phyloP scores from a whole-genome alignment of 495 filamentous ascomycete species.

The Aeminium ludgeri region DNA sequence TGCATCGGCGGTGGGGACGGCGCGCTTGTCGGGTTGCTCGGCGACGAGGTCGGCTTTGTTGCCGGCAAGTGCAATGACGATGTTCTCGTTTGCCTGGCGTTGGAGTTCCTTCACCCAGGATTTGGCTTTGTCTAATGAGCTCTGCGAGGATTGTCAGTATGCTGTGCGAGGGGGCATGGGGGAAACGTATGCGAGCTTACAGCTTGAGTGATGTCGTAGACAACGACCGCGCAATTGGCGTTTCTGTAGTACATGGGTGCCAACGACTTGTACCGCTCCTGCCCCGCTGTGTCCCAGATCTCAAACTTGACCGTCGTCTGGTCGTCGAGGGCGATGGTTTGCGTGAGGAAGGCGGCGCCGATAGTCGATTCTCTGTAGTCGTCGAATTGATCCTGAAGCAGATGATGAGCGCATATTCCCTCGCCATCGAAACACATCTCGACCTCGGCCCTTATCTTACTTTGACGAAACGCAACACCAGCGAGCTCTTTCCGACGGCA shows the following conservation, averaged over 20 bases:
- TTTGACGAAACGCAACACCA: slow-evolving; percentile 96
- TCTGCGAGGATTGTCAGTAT: slow-evolving; percentile 31
- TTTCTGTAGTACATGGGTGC: slow-evolving; percentile 99
- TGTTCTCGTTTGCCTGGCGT: slow-evolving; percentile 97
- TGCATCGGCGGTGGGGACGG: slow-evolving; percentile 71
- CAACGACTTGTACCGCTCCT: slow-evolving; percentile 95
- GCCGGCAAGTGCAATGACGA: slow-evolving; percentile 92
- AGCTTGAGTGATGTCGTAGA: slow-evolving; percentile 98
- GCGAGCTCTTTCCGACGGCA: slow-evolving; percentile 96
- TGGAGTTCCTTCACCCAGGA: slow-evolving; percentile 99
- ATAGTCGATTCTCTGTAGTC: slow-evolving; percentile 98
- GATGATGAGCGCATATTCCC: neutral
- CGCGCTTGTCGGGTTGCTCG: slow-evolving; percentile 82
- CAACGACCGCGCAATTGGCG: slow-evolving; percentile 95
- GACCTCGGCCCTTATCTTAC: slow-evolving; percentile 28
- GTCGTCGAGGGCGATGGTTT: slow-evolving; percentile 94
- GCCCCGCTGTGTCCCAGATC: slow-evolving; percentile 98
- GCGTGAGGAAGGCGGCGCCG: slow-evolving; percentile 95
- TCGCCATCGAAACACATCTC: neutral
- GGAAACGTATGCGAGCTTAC: slow-evolving; percentile 53
- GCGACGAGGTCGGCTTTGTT: slow-evolving; percentile 94
- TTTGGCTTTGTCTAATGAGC: slow-evolving; percentile 95
- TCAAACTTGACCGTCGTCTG: slow-evolving; percentile 98
- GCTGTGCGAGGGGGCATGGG: neutral
- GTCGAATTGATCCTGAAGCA: slow-evolving; percentile 87